Base-by-base conservation (phyloP, 352 stramenopile species). In the Phytophthora tubulina region DNA sequence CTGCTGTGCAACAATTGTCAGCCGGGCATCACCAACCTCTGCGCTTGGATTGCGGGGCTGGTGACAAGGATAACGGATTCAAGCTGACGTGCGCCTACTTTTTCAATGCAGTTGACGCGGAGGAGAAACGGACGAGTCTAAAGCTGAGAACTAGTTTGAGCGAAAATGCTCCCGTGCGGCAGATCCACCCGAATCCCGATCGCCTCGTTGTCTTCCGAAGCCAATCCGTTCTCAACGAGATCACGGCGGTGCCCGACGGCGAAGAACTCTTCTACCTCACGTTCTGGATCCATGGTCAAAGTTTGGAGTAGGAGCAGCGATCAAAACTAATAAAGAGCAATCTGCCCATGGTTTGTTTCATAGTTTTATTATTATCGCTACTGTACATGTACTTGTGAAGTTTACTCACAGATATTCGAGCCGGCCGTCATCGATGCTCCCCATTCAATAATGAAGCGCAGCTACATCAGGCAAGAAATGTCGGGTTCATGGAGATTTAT, bases 261-360 rank as follows among this genome's bases (percentile, higher is more conserved):
- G 48, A 80, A 32, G 72, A 82, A 13, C 75, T 92, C 15, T 84
- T 89, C 36, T 93, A 86, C 41, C 57, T 96, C 30, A 83, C 79
- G n/a, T 94, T 94, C 62, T 96, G 87, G 82, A 93, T 96, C 70
- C 87, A 95, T 57, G 90, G 90, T n/a, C 79, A 84, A 63, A 73
- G 70, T 41, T 35, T 91, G 7, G 62, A 56, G 39, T 76, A 76
- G 54, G 49, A 55, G 15, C 49, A 31, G 49, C 6, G 14, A 27
- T 27, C 21, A 27, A 27, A 27, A 27, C 21, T 27, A 1, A 27
- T 27, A 27, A 27, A 27, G 21, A 27, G 21, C 21, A 27, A 27
- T 27, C 21, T 27, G 21, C 21, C 21, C 21, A 27, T 27, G 21
- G 21, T 27, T 27, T 27, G 21, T 27, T 27, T 27, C 21, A 27